Evolutionary conservation across 805 yeast genomes (phyloP), one percentile per base, ranked within the genome.

Genomic region (Ogataea saltuana): DNA sequence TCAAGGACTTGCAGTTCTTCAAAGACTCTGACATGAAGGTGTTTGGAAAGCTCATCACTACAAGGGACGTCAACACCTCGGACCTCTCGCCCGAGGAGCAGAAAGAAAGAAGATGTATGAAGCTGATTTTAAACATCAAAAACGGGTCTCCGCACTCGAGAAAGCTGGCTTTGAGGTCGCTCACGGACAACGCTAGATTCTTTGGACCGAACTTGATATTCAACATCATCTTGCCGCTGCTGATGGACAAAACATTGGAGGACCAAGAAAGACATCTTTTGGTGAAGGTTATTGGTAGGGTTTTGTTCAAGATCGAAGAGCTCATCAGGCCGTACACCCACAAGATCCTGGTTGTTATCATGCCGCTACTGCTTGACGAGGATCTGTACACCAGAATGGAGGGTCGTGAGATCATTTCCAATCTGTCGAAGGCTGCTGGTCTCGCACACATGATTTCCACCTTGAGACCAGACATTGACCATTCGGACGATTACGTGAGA

Each of bases 211-310:
- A 78, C 35, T 57, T 80, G 0, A 61, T 90, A 12, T 83, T 90
- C 54, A 76, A 79, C 44, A 81, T 79, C 46, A 71, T 88, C n/a
- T 67, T 90, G 12, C 96, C 97, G 0, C 63, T 91, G 19, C 64
- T 90, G 32, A 67, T 84, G 58, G 96, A 88, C 48, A 80, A 80
- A 29, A 63, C 76, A 3, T 64, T 89, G 20, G 91, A 83, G 50
- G 93, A 86, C 35, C 85, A 81, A 50, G 97, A 91, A 61, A 74
- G 96, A 13, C 95, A 88, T 65, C 61, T 88, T 10, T 68, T 91
- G 43, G 85, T 88, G 11, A 90, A 89, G 60, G 76, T 87, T 7
- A 66, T 86, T 11, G 88, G 82, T 27, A 68, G 96, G 26, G 69
- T 88, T 0, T 61, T 90, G 6, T 79, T 76, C 58, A 81, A 74